Evolutionary conservation across 345 rosid genomes (phyloP).

Genomic region (Syzygium grande): DNA sequence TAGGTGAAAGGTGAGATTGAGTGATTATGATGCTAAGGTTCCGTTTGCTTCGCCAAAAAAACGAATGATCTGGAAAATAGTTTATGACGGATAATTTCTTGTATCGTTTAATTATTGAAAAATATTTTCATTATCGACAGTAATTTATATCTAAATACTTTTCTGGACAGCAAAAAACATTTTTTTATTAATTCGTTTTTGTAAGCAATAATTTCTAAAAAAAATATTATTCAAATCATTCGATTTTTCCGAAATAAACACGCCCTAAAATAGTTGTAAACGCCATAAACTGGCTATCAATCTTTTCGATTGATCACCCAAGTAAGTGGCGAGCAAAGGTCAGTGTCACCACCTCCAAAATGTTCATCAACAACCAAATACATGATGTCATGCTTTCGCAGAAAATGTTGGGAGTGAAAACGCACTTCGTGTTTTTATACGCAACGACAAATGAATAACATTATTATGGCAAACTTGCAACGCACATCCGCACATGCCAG

Average conservation of each 20-base stretch:
- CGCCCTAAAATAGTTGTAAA: not conserved
- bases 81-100: rapidly evolving
- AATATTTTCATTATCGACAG: rapidly evolving
- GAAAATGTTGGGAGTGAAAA: not conserved
- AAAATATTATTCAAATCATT: no score
- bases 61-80: no score
- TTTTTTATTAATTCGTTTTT: no score
- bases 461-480: not conserved
- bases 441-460: not conserved
- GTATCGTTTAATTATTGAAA: no score
- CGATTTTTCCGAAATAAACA: rapidly evolving
- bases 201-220: rapidly evolving
- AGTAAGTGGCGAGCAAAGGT: not conserved
- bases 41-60: no score
- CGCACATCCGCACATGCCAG: not conserved
- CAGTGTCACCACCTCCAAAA: not conserved
- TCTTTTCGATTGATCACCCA: not conserved
- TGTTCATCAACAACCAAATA: not conserved
- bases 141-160: no score
- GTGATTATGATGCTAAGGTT: not conserved
- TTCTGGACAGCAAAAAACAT: rapidly evolving
- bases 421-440: not conserved
- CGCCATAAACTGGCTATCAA: not conserved
- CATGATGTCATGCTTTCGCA: not conserved
- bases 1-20: not conserved